Base-by-base conservation (phyloP, 164 flowering plant genomes). In the Pachysandra terminalis region DNA sequence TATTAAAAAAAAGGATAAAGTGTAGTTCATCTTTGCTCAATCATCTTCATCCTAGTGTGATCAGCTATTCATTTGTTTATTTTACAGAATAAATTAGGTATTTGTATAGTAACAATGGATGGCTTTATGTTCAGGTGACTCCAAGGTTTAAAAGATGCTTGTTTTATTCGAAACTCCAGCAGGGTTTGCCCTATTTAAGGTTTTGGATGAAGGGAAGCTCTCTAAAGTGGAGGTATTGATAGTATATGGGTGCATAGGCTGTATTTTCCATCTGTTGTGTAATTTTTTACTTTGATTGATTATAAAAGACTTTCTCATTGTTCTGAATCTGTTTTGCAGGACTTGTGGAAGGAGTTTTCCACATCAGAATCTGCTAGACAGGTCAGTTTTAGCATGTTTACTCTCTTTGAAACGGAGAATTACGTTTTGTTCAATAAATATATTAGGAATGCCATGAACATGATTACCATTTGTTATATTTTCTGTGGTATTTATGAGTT, bases 111-210 rank as follows among this genome's bases (percentile, higher is more conserved):
- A 32, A 3, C 7, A 32, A 32, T 32, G 37, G 37, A 32, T 24
- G 17, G 7, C 22, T 63, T 41, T 70, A 49, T 64, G 63, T 66
- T 25, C 15, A 67, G 75, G 72, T 71, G 64, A 9, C 27, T 27
- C 26, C 45, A 19, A 10, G 55, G 23, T 52, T 52, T 41, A 27
- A 81, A 79, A 62, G 37, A 94, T 94, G 98, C 78, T 90, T 41
- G 83, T 86, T 3, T 72, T 94, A 67, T 91, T 90, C 40, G 97
- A 94, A 73, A 94, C 97, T 0, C 90, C 96, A 1, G 97, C 96
- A 56, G 97, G 98, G 1, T 91, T 87, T 71, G 93, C 96, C 80
- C 80, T 94, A 16, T 94, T 94, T 69, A 94, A 91, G 78, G 93
- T 94, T 0, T 72, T 90, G 74, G 89, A 91, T 78, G 98, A 92